A percentile compares a stretch with the other conserved stretches of the same genome.
phyloP scores from a whole-genome alignment of 345 rosid genomes.

The Clausena lansium region DNA sequence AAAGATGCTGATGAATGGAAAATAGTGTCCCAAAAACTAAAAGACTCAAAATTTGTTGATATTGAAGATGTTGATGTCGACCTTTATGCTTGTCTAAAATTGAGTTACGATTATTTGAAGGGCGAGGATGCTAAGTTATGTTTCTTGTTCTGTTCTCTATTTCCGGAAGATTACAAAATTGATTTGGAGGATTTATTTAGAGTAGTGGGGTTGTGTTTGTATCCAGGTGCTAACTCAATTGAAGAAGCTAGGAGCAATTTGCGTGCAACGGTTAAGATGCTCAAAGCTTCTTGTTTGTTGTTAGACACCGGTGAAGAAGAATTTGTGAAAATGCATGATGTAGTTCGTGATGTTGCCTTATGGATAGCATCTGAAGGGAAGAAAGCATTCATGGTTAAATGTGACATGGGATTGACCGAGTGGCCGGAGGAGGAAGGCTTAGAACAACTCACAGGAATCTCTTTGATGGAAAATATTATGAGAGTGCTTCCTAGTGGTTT shows the following conservation, averaged over 20 bases:
- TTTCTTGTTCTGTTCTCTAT: conserved; percentile 12
- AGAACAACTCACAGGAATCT: background rate
- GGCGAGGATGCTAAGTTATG: background rate
- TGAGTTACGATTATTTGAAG: background rate
- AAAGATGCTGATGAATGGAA: conserved; percentile 1
- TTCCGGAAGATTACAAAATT: conserved; percentile 3
- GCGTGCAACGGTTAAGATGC: background rate
- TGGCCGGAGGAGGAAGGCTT: conserved; percentile 6
- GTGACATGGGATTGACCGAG: background rate
- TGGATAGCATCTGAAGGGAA: background rate
- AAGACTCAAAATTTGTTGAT: background rate
- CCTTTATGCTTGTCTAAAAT: background rate
- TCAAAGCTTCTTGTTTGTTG: background rate
- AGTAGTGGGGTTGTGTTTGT: background rate
- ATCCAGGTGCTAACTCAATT: background rate
- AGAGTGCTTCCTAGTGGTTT: background rate
- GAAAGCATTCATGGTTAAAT: background rate
- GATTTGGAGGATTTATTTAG: background rate
- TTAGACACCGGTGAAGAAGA: background rate
- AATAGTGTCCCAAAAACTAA: background rate
- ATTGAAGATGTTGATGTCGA: background rate
- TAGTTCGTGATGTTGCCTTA: background rate
- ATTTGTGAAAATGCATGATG: conserved; percentile 10
- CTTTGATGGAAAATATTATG: background rate
- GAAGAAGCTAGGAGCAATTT: background rate